Evolutionary conservation across 2,329 filamentous ascomycete genomes (phyloP).

Genomic region (Coleophoma cylindrospora): DNA sequence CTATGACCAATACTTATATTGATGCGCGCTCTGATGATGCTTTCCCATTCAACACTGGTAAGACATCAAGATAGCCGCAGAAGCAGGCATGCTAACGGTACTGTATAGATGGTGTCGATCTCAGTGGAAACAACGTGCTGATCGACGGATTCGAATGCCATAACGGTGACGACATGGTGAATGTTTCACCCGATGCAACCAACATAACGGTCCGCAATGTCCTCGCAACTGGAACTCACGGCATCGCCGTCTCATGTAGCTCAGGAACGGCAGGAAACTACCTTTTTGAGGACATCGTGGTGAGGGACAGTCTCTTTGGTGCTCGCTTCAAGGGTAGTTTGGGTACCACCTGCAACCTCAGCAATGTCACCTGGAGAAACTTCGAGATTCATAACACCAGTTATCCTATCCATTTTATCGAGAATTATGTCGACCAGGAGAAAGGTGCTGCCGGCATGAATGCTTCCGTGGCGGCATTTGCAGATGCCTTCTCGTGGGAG

Average conservation of each 20-base stretch:
- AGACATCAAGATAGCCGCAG: too few relatives aligned
- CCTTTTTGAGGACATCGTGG: constrained; percentile 15
- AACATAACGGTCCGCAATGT: constrained; percentile 18
- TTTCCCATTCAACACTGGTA: constrained; percentile 18
- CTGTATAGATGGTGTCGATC: constrained; percentile 13
- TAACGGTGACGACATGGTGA: constrained; percentile 18
- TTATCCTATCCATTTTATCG: constrained; percentile 19
- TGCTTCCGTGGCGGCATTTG: constrained; percentile 11
- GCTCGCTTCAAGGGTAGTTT: constrained; percentile 17
- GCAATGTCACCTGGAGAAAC: constrained; percentile 16
- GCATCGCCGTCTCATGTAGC: constrained; percentile 15
- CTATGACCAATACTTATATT: constrained; percentile 16
- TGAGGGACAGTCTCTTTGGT: constrained; percentile 14
- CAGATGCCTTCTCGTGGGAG: constrained; percentile 14
- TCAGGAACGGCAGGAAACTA: constrained; percentile 14
- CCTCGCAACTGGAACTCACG: constrained; percentile 15
- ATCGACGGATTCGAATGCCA: constrained; percentile 16
- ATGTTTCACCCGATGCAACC: constrained; percentile 14
- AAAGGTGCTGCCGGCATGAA: constrained; percentile 4
- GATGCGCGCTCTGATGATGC: constrained; percentile 13
- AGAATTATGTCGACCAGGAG: constrained; percentile 18
- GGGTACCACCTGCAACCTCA: constrained; percentile 17
- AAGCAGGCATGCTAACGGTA: neutral
- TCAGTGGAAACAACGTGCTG: constrained; percentile 13
- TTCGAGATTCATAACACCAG: constrained; percentile 15